Evolutionary conservation across 2,329 filamentous ascomycete species (phyloP), one percentile per base, ranked within the genome.

Genomic region (Pyrenochaeta sp.): DNA sequence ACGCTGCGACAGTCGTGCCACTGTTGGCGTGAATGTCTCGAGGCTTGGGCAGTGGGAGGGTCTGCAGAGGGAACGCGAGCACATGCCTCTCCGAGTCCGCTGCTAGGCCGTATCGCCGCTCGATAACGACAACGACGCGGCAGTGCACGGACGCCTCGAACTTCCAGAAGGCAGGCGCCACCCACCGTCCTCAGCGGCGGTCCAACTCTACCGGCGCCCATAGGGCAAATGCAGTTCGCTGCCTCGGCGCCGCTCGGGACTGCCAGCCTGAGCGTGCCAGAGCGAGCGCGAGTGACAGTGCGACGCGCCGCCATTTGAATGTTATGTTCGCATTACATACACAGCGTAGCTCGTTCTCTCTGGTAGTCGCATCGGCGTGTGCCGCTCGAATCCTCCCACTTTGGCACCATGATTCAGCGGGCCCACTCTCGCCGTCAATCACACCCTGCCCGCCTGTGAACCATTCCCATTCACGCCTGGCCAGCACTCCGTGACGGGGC

Each of bases 161-260:
- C n/a, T 43, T 50, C 37, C 30, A 40, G 42, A 44, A 48, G 39
- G 44, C 35, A 38, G 34, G 41, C 44, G 44, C 48, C 39, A 48
- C 39, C 35, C 13, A 26, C 21, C 20, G 23, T 18, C 28, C 44
- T 37, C 40, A 39, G 30, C 35, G 29, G 35, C 40, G 32, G 39
- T 28, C 29, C 26, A 15, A 31, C 21, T 35, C 18, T 13, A 18
- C 30, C 43, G 41, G 41, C 37, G 41, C 38, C 34, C 39, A 39
- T 22, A 40, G 35, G 35, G 30, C 38, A 14, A 30, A 29, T 37
- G 8, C 29, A 37, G 26, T n/a, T 26, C 36, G 45, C 31, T 41
- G 32, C 45, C n/a, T 26, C 7, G 30, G 19, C 13, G 36, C 30
- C 18, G 21, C 36, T 39, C 34, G 48, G 34, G 45, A 36, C n/a